Conservation (phyloP, 2,329 filamentous ascomycete genomes). For the Alternaria metachromatica region DNA sequence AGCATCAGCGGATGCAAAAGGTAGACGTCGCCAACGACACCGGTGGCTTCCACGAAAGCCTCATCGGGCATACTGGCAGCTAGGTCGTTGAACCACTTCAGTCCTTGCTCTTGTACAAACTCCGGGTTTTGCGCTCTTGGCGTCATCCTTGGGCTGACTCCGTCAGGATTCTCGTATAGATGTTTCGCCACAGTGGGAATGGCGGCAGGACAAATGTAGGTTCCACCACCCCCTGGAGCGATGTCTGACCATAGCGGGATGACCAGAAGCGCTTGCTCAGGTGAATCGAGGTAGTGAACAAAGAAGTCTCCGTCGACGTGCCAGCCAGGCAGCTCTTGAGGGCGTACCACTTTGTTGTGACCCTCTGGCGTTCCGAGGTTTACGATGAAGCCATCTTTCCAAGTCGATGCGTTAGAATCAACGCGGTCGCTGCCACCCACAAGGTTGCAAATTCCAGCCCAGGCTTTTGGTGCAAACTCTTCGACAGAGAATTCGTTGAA, state of each 20-base stretch:
- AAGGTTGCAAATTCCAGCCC: conserved; percentile 70
- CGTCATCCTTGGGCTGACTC: conserved; percentile 70
- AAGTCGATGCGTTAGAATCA: conserved; percentile 53
- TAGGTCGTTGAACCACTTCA: conserved; percentile 56
- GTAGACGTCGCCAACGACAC: conserved; percentile 63
- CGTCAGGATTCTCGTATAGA: conserved; percentile 66
- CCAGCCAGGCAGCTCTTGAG: conserved; percentile 65
- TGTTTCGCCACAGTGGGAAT: conserved; percentile 65
- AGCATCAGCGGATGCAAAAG: conserved; percentile 67
- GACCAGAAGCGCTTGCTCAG: conserved; percentile 72
- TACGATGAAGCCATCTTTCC: conserved; percentile 73
- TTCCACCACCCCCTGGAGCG: conserved; percentile 66
- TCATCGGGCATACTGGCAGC: conserved; percentile 43
- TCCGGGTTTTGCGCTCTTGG: conserved; percentile 58
- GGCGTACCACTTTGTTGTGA: conserved; percentile 59
- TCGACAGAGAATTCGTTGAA: conserved; percentile 63
- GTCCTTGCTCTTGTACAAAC: conserved; percentile 53
- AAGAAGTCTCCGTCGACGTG: conserved; percentile 78
- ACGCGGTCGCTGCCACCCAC: conserved; percentile 63
- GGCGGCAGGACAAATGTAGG: conserved; percentile 67
- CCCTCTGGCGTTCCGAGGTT: conserved; percentile 66
- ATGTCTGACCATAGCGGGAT: conserved; percentile 73
- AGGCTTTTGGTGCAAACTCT: conserved; percentile 68
- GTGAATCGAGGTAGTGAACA: conserved; percentile 73
- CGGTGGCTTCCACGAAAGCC: conserved; percentile 63